These are phyloP conservation scores for Cryptosporidium xiaoi DNA, from an alignment of 169 alveolate species.

Conservation along the genomic window DNA sequence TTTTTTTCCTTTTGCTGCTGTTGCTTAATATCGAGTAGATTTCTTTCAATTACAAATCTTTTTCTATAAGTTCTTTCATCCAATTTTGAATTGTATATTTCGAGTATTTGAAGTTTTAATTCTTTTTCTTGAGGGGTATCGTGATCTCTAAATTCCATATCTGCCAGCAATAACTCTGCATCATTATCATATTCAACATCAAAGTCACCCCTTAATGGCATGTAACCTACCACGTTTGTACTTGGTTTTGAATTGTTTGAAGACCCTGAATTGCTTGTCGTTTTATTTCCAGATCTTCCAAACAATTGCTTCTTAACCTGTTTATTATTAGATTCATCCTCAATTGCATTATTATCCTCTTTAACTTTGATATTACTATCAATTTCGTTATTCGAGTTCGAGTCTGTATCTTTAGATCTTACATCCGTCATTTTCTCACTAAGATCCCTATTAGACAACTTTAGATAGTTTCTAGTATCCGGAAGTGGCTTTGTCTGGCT, in stretches of 20 bases:
- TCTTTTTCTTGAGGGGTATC: constrained; percentile 88
- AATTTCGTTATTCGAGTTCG: not conserved
- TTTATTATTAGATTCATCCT: constrained; percentile 5
- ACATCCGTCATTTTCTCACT: not conserved
- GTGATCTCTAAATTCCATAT: constrained; percentile 93
- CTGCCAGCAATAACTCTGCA: constrained; percentile 96
- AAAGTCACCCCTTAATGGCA: constrained; percentile 97
- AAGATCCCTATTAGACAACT: constrained; percentile 23
- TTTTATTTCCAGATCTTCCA: constrained; percentile 34
- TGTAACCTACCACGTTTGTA: constrained; percentile 66
- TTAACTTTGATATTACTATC: not conserved
- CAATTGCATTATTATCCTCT: not conserved
- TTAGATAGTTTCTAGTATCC: constrained; percentile 76
- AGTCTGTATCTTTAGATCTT: not conserved
- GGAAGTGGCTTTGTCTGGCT: constrained; percentile 86
- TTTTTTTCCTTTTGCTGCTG: constrained; percentile 90
- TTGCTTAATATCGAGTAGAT: constrained; percentile 86
- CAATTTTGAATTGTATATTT: constrained; percentile 90
- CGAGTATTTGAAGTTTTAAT: constrained; percentile 84
- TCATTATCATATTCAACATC: constrained; percentile 98
- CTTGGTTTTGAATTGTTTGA: constrained; percentile 41
- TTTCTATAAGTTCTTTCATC: constrained; percentile 91
- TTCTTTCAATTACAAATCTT: constrained; percentile 66
- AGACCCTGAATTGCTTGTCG: constrained; percentile 11
- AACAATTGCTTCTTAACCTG: constrained; percentile 42